Evolutionary conservation across 345 rosid genomes (phyloP).

Genomic region (Nephelium lappaceum): DNA sequence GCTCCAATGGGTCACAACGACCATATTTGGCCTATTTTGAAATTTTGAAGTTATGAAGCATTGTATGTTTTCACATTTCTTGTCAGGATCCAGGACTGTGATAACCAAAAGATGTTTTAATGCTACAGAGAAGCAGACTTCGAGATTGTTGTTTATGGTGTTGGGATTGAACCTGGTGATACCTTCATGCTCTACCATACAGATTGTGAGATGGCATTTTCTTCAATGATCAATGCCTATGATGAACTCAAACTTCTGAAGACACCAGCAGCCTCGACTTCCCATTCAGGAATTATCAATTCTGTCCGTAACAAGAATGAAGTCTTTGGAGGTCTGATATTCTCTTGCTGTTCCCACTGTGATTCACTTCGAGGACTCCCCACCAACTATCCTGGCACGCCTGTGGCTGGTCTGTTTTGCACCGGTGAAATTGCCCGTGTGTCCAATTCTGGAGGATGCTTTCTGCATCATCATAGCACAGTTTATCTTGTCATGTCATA

Average conservation of each 20-base stretch:
- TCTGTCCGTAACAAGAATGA: neutral
- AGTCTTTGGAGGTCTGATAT: constrained; percentile 43
- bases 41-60: constrained; percentile 17
- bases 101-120: neutral
- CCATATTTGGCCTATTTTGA: neutral
- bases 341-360: constrained; percentile 25
- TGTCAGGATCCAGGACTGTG: neutral
- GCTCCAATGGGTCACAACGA: neutral
- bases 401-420: constrained; percentile 38
- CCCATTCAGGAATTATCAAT: neutral
- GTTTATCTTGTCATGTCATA: constrained; percentile 35
- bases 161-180: constrained; percentile 38
- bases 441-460: constrained; percentile 9
- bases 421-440: constrained; percentile 38
- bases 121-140: constrained; percentile 20
- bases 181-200: constrained; percentile 38
- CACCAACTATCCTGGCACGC: constrained; percentile 33
- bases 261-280: neutral
- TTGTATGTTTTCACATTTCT: neutral
- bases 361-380: constrained; percentile 20
- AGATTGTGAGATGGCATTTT: constrained; percentile 31
- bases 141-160: constrained; percentile 30
- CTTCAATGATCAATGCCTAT: constrained; percentile 14
- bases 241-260: constrained; percentile 18
- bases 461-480: constrained; percentile 32